Percentiles rank a stretch among this genome's conserved stretches.
Evolutionary conservation across 306 rosid genomes (phyloP).

Genomic region (Prunus mongolica): DNA sequence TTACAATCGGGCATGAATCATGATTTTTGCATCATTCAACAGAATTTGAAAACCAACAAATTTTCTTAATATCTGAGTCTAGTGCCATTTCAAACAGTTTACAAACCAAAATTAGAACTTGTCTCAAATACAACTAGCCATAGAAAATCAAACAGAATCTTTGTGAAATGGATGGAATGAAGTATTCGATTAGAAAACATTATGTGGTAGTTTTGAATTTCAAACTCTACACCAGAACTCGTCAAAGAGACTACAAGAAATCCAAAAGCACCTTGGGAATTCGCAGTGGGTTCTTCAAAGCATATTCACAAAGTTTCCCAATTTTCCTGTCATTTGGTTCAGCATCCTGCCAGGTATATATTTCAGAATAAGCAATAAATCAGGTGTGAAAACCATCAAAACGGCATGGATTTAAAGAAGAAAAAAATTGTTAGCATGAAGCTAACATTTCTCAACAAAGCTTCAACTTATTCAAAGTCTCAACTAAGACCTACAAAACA

Average conservation of each 20-base stretch:
- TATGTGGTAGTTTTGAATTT: background rate
- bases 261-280: conserved; percentile 42
- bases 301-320: conserved; percentile 55
- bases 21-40: background rate
- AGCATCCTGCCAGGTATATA: conserved; percentile 35
- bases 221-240: background rate
- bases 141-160: background rate
- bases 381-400: background rate
- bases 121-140: background rate
- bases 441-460: background rate
- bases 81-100: background rate
- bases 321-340: conserved; percentile 53
- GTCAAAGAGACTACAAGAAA: background rate
- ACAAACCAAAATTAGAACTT: background rate
- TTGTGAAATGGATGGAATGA: background rate
- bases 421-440: background rate
- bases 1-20: background rate
- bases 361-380: conserved; percentile 6
- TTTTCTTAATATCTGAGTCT: background rate
- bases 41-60: background rate
- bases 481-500: background rate
- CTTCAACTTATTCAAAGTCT: background rate
- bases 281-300: conserved; percentile 48
- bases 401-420: background rate
- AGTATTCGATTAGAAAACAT: background rate